These are phyloP conservation scores for Sphaerulina vaccinii DNA, from an alignment of 2,329 filamentous ascomycete genomes.

Conservation along the genomic window DNA sequence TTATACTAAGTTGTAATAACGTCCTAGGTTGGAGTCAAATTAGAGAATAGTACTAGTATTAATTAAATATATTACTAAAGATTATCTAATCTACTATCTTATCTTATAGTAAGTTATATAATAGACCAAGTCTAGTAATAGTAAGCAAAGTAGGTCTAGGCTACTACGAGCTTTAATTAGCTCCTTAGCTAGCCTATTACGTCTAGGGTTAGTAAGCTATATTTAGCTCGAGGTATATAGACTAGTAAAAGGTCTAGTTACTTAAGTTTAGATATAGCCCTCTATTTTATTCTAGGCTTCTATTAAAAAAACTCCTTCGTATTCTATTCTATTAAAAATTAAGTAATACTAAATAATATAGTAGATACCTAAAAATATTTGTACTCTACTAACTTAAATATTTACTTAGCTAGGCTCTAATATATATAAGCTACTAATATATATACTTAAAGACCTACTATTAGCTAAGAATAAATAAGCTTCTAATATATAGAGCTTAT, in stretches of 20 bases:
- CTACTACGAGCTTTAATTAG: neutral
- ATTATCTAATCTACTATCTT: neutral
- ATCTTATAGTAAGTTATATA: neutral
- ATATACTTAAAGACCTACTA: neutral
- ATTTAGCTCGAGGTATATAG: slow-evolving; percentile 2
- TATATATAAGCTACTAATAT: neutral
- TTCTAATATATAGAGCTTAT: neutral
- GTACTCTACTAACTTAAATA: neutral
- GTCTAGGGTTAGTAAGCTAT: neutral
- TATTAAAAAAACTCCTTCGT: neutral
- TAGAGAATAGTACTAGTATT: neutral
- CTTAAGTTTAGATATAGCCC: neutral
- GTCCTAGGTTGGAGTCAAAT: neutral
- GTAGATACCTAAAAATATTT: neutral
- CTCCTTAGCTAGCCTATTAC: slow-evolving; percentile 1
- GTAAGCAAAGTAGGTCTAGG: slow-evolving; percentile 1
- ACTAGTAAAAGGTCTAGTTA: slow-evolving; percentile 1
- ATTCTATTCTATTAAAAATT: slow-evolving; percentile 2
- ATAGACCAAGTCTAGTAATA: slow-evolving; percentile 1
- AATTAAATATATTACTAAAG: neutral
- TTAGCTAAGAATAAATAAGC: neutral
- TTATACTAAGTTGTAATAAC: neutral
- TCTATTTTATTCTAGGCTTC: neutral
- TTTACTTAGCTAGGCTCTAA: slow-evolving; percentile 1
- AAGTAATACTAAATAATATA: neutral